phyloP scores from a whole-genome alignment of 192 early-diverging fungal species.

The Coemansia sp. region DNA sequence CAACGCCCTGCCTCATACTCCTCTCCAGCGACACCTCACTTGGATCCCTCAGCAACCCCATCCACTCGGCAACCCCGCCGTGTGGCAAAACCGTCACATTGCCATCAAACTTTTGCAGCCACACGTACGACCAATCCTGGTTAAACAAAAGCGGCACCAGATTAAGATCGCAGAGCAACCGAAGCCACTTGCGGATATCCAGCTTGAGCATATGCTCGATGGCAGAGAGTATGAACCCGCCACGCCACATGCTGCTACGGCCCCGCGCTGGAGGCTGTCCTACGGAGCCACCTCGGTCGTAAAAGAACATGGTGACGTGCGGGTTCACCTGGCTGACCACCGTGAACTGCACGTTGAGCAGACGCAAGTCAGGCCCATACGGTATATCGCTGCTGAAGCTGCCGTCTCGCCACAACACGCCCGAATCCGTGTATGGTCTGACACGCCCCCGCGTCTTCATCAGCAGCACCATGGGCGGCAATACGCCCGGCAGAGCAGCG shows the following conservation, averaged over 20 bases:
- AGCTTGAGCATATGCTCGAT: constrained; percentile 82
- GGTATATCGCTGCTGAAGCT: constrained; percentile 83
- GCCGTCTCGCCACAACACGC: constrained; percentile 86
- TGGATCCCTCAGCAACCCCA: constrained; percentile 68
- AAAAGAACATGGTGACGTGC: constrained; percentile 86
- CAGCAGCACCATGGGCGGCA: constrained; percentile 82
- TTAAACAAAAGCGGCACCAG: constrained; percentile 75
- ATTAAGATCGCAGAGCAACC: constrained; percentile 75
- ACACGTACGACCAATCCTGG: constrained; percentile 81
- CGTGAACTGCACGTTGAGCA: constrained; percentile 84
- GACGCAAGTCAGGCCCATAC: constrained; percentile 65
- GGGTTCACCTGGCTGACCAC: constrained; percentile 89
- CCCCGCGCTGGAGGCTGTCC: constrained; percentile 73
- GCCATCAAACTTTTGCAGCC: constrained; percentile 92
- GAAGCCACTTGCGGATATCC: constrained; percentile 85
- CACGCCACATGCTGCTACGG: constrained; percentile 79
- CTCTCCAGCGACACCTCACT: constrained; percentile 55
- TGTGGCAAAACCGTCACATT: constrained; percentile 79
- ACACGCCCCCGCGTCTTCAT: constrained; percentile 72
- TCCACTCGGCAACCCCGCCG: constrained; percentile 63
- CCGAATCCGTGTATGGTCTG: constrained; percentile 69
- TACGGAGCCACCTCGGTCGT: constrained; percentile 71
- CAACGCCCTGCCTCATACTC: constrained; percentile 64
- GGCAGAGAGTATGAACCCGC: constrained; percentile 81
- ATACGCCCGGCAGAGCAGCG: constrained; percentile 79